A percentile compares a stretch with the other conserved stretches of the same genome.
Conservation (phyloP, 2,329 filamentous ascomycete species). For the Xylaria sp. region DNA sequence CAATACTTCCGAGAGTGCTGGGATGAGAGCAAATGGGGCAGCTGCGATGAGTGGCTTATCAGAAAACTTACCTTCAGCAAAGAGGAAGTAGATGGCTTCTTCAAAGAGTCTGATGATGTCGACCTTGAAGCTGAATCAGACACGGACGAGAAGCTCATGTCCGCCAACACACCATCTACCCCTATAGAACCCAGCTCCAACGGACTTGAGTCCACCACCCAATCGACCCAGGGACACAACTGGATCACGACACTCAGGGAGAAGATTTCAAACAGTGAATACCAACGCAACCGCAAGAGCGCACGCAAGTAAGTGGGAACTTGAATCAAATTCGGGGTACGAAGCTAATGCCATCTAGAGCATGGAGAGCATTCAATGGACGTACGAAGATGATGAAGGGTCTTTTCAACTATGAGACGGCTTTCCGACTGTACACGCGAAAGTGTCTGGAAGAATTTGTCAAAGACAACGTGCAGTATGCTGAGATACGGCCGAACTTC, state of each 20-base stretch:
- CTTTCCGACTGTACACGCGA: constrained; percentile 51
- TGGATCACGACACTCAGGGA: constrained; percentile 6
- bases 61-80: constrained; percentile 58
- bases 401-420: constrained; percentile 51
- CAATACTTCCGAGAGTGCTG: constrained; percentile 26
- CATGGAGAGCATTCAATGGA: constrained; percentile 58
- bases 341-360: constrained; percentile 33
- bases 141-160: not conserved
- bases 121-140: constrained; percentile 6
- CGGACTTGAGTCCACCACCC: not conserved
- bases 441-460: constrained; percentile 51
- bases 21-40: constrained; percentile 30
- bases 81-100: constrained; percentile 45
- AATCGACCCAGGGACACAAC: not conserved
- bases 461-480: constrained; percentile 54
- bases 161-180: not conserved
- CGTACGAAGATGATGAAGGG: constrained; percentile 58
- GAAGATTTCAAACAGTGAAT: constrained; percentile 15
- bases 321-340: not conserved
- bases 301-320: constrained; percentile 22
- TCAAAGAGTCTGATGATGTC: constrained; percentile 5
- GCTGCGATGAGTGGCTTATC: constrained; percentile 47
- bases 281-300: constrained; percentile 19
- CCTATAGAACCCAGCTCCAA: constrained; percentile 1
- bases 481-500: constrained; percentile 56